Evolutionary conservation across 306 rosid genomes (phyloP), one percentile per base, ranked within the genome.

Genomic region (Crotalaria pallida): DNA sequence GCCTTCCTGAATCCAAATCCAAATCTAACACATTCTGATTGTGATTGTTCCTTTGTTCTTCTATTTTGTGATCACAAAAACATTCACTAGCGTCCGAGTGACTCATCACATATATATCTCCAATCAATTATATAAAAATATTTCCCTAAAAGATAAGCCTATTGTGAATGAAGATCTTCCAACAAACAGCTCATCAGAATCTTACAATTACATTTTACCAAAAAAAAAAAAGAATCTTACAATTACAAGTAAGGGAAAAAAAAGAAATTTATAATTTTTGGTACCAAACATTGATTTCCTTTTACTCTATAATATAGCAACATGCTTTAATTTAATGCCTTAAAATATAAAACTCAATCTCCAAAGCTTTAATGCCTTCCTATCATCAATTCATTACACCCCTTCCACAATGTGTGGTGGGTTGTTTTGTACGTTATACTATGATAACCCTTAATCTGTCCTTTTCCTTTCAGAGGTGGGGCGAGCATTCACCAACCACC

Each of bases 261-360:
- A n/a, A n/a, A n/a, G n/a, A n/a, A n/a, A n/a, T n/a, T n/a, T n/a
- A n/a, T n/a, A n/a, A n/a, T 29, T 29, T 29, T 29, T 2, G 34
- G n/a, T 7, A 19, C 10, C 5, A 12, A 10, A 11, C 10, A 22
- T 1, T 22, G 9, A 26, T n/a, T 56, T 60, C 69, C 18, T 47
- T 17, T 7, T 11, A 15, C 48, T 29, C 40, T 48, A 67, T 69
- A 44, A 22, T 44, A 19, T 18, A 44, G 34, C n/a, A 53, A 5
- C 19, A 26, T 26, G 2, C 31, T 1, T 26, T 26, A 26, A 68
- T 47, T 78, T 4, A 79, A 27, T 79, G 52, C 7, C 83, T 72
- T 80, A 80, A 80, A 75, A 66, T 69, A 85, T 69, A 85, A 88
- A 95, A 77, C 83, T 84, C 86, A 80, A 86, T 95, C 99, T 34